These are phyloP conservation scores for Linanthus parryae DNA, from an alignment of 148 eudicot species.

Conservation along the genomic window DNA sequence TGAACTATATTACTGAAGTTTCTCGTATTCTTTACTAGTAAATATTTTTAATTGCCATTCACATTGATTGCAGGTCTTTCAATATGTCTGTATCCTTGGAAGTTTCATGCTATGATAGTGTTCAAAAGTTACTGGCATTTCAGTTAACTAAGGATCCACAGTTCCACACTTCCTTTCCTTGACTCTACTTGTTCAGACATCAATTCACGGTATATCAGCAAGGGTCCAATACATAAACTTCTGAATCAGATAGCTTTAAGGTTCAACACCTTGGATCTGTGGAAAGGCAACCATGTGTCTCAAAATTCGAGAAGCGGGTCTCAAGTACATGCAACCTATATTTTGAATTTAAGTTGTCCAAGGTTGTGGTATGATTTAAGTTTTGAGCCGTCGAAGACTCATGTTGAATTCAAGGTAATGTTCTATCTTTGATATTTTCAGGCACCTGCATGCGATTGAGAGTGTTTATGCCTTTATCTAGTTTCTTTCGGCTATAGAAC, in stretches of 20 bases:
- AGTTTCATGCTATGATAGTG: conserved; percentile 7
- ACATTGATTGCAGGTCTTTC: conserved; percentile 81
- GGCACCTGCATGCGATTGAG: conserved; percentile 3
- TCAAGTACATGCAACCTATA: conserved; percentile 41
- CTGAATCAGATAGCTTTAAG: conserved; percentile 55
- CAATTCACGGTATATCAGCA: conserved; percentile 67
- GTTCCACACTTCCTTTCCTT: conserved; percentile 21
- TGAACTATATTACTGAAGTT: too few species aligned
- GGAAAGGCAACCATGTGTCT: conserved; percentile 22
- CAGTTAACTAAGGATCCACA: conserved; percentile 8
- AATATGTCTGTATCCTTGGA: conserved; percentile 82
- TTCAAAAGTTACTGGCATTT: conserved; percentile 2
- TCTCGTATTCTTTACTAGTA: too few species aligned
- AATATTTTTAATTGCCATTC: too few species aligned
- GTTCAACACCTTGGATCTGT: conserved; percentile 30
- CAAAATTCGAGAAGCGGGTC: conserved; percentile 38
- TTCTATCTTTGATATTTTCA: too few species aligned
- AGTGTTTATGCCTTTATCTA: conserved; percentile 1
- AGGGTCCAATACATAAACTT: conserved; percentile 84
- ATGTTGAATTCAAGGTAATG: conserved; percentile 86
- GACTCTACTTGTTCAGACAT: conserved; percentile 52
- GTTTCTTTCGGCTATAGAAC: too few species aligned
- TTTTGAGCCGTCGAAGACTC: conserved; percentile 60
- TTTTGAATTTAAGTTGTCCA: conserved; percentile 74
- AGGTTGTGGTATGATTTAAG: conserved; percentile 52